Evolutionary conservation across 129 eudicot species (phyloP), one percentile per base, ranked within the genome.

Genomic region (Silybum marianum): DNA sequence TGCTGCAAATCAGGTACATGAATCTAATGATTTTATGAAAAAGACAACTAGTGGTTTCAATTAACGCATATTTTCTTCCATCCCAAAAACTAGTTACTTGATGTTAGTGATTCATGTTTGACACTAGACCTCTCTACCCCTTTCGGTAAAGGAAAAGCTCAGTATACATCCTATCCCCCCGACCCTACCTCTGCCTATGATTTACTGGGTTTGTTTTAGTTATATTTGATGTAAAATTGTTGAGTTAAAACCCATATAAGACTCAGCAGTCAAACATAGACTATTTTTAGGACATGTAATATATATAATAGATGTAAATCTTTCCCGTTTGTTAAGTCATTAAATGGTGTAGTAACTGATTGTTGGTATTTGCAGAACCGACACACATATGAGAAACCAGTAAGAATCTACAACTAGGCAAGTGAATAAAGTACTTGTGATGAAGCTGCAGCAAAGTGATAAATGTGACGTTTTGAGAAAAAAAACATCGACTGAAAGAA

Each of bases 361-460:
- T 51, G 44, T 14, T 22, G 44, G 67, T 74, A 48, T 51, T 46
- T 74, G 85, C 88, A 89, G 93, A 89, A 89, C 54, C 93, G 90
- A 21, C 93, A 87, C 77, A 80, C 87, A 12, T 89, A 44, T 70
- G 93, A 89, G 81, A 89, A 89, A 81, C 89, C 93, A 9, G 90
- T 89, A 11, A 87, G 76, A 77, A 89, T 89, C 72, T 89, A 89
- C 80, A 89, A 89, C 48, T 89, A 89, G 82, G 58, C 69, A 44
- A 13, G 69, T 9, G 32, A 74, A 14, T 24, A 62, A 60, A 80
- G 40, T 21, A 38, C 42, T 6, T 24, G 40, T 44, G 63, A 58
- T 80, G 78, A 80, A 21, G 38, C 78, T 78, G 82, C 75, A 74
- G 7, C 30, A 65, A 65, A 65, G 69, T 21, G 69, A 42, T 63